These are phyloP conservation scores for Avena insularis DNA, from an alignment of 176 grass and related monocot genomes.

Conservation along the genomic window DNA sequence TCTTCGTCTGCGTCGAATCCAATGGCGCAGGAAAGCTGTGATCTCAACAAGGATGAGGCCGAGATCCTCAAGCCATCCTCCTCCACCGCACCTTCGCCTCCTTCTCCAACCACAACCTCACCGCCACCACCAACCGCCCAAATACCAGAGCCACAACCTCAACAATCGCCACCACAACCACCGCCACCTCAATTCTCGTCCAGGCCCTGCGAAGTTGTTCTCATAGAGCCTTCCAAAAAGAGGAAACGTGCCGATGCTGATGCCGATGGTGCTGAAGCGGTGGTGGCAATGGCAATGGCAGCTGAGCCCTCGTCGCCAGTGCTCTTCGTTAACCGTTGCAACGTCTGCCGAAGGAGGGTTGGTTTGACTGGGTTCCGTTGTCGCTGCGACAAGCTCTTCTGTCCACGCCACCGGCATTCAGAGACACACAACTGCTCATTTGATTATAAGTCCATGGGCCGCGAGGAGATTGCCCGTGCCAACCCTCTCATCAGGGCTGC, in stretches of 20 bases:
- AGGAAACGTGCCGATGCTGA: conserved; percentile 1
- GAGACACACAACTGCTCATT: conserved; percentile 58
- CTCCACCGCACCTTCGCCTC: conserved; percentile 36
- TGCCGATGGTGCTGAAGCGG: background rate
- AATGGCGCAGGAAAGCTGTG: conserved; percentile 63
- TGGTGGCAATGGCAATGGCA: background rate
- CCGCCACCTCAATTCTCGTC: conserved; percentile 34
- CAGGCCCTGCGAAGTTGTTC: conserved; percentile 39
- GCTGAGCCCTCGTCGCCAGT: conserved; percentile 24
- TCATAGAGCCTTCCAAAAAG: conserved; percentile 34
- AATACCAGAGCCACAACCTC: conserved; percentile 38
- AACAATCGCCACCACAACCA: conserved; percentile 20
- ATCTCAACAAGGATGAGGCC: conserved; percentile 61
- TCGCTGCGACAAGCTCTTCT: conserved; percentile 56
- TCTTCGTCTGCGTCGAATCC: conserved; percentile 12
- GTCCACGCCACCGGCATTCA: conserved; percentile 48
- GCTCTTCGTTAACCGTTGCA: conserved; percentile 51
- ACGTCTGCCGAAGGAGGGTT: conserved; percentile 49
- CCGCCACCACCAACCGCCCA: conserved; percentile 33
- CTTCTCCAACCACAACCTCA: conserved; percentile 37
- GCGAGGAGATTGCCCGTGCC: conserved; percentile 49
- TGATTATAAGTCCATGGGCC: conserved; percentile 49
- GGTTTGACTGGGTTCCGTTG: conserved; percentile 53
- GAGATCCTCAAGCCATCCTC: conserved; percentile 62
- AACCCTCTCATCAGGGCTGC: conserved; percentile 57